A percentile compares a stretch with the other conserved stretches of the same genome.
Evolutionary conservation across 495 filamentous ascomycete species (phyloP).

Genomic region (Penicillium paradoxum): DNA sequence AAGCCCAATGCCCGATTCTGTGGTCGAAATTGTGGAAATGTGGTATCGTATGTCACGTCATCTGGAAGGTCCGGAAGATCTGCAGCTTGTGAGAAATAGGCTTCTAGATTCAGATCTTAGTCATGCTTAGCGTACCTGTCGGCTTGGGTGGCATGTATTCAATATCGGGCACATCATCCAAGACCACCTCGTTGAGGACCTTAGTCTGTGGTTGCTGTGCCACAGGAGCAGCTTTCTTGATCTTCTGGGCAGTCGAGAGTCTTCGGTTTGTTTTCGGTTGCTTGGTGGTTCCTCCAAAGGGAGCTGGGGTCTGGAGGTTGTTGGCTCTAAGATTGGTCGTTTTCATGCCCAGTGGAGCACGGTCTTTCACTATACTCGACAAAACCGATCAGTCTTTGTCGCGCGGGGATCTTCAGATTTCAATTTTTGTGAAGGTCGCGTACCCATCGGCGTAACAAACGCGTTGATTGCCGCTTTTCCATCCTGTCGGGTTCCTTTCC

Average conservation of each 20-base stretch:
- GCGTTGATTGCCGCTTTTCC: slow-evolving; percentile 58
- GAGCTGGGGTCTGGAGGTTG: slow-evolving; percentile 58
- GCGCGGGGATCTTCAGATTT: background rate
- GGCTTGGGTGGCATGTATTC: slow-evolving; percentile 70
- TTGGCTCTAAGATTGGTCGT: slow-evolving; percentile 91
- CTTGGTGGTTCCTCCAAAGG: slow-evolving; percentile 41
- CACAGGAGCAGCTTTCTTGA: slow-evolving; percentile 39
- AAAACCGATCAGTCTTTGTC: slow-evolving; percentile 22
- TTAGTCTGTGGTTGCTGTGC: slow-evolving; percentile 32
- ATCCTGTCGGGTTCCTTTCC: slow-evolving; percentile 59
- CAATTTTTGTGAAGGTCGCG: slow-evolving; percentile 7
- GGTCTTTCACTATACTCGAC: slow-evolving; percentile 56
- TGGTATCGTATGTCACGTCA: slow-evolving; percentile 59
- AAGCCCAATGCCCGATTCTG: slow-evolving; percentile 66
- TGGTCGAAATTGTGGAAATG: slow-evolving; percentile 48
- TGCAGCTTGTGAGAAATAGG: slow-evolving; percentile 39
- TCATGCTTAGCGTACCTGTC: slow-evolving; percentile 39
- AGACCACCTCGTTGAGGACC: slow-evolving; percentile 20
- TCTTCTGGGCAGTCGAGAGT: slow-evolving; percentile 48
- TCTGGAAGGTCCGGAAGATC: slow-evolving; percentile 74
- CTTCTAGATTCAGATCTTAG: slow-evolving; percentile 15
- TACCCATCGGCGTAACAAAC: slow-evolving; percentile 84
- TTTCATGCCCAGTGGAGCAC: slow-evolving; percentile 84
- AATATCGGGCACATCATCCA: slow-evolving; percentile 66
- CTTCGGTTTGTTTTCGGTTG: slow-evolving; percentile 44